Evolutionary conservation across 2,329 filamentous ascomycete species (phyloP).

Genomic region (Paracorniculantispora psalliotae): DNA sequence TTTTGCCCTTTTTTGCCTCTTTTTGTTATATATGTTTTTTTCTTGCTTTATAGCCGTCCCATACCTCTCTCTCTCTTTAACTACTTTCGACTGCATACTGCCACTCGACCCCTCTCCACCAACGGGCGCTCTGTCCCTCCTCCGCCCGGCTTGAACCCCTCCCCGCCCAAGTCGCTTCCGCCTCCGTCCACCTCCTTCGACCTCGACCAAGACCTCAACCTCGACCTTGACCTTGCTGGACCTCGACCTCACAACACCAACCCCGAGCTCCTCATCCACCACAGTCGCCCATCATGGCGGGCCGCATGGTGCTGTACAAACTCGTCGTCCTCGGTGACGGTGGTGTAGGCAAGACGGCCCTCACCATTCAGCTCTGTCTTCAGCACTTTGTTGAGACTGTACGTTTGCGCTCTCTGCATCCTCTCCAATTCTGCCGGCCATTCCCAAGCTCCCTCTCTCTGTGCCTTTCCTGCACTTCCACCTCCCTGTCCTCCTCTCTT

Average conservation of each 20-base stretch:
- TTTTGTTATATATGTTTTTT: not conserved
- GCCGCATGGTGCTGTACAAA: slow-evolving; percentile 94
- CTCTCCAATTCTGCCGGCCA: not conserved
- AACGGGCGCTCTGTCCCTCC: not conserved
- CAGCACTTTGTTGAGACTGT: slow-evolving; percentile 97
- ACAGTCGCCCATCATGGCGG: slow-evolving; percentile 58
- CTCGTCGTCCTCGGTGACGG: slow-evolving; percentile 92
- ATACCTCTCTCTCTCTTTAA: not conserved
- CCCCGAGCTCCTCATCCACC: slow-evolving; percentile 4
- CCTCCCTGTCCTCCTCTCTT: not conserved
- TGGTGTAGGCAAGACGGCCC: slow-evolving; percentile 88
- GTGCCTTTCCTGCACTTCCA: not conserved
- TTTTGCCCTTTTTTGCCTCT: not conserved
- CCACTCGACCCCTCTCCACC: not conserved
- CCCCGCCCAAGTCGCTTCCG: slow-evolving; percentile 1
- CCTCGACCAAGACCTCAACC: too few relatives aligned
- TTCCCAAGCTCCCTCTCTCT: not conserved
- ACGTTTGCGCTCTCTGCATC: slow-evolving; percentile 30
- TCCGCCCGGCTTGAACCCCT: not conserved
- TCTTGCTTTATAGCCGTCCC: slow-evolving; percentile 1
- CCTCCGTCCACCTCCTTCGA: not conserved
- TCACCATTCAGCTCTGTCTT: slow-evolving; percentile 93
- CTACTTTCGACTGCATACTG: not conserved
- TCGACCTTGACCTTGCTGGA: too few relatives aligned
- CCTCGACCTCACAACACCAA: too few relatives aligned